Base-by-base conservation (phyloP, 345 rosid species). In the Corchorus capsularis region DNA sequence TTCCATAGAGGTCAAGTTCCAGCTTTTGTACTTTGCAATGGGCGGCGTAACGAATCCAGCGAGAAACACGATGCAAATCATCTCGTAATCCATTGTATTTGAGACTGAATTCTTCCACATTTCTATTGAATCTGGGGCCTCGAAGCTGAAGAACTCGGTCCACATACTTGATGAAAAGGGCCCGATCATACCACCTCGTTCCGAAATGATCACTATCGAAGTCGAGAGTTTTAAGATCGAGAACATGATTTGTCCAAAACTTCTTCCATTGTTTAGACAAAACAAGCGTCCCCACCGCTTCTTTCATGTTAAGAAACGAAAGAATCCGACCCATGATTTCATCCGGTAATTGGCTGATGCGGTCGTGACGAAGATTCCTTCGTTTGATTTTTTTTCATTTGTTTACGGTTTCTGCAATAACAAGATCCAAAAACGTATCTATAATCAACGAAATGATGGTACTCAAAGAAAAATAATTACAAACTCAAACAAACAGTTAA, bases 221-320 rank as follows among this genome's bases (percentile, higher is more conserved):
- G 27, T 19, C 12, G 8, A 55, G 60, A 55, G 0, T 27, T 27
- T 27, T 27, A 27, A 27, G 27, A 27, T 27, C n/a, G 60, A 7
- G 11, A 9, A 55, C n/a, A 19, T 55, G 8, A 49, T 27, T 27
- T 0, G 71, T 74, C 52, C 71, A 50, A 50, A 74, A 60, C 20
- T 74, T 0, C n/a, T 11, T 63, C 70, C 71, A 63, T 63, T 15
- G 63, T 20, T 6, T 14, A 10, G 60, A 74, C 54, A 74, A 74
- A 12, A 74, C 16, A 32, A 32, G 9, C 8, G 59, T 62, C 32
- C 17, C 13, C 47, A 73, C 17, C 4, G 57, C 68, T 46, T 73
- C 27, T 32, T 15, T 17, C 2, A 17, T 32, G 0, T 27, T n/a
- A 3, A 73, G 68, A 46, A 41, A 60, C 0, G 65, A 72, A 4